These are phyloP conservation scores for Russula sp. DNA, from an alignment of 768 basidiomycete genomes.

Conservation along the genomic window DNA sequence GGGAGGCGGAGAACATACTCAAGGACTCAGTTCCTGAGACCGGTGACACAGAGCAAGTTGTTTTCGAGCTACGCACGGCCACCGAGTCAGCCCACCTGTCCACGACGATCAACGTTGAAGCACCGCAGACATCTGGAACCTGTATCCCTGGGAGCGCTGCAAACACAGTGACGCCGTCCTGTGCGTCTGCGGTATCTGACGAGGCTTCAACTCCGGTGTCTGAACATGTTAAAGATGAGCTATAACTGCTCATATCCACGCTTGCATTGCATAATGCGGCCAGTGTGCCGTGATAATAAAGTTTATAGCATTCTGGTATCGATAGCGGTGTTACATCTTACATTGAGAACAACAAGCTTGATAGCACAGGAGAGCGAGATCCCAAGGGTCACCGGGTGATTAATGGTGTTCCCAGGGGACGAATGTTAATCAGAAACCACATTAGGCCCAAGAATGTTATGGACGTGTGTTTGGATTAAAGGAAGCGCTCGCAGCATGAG, in stretches of 20 bases:
- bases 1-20: conserved; percentile 17
- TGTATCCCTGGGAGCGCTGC: background rate
- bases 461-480: conserved; percentile 20
- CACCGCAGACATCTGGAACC: background rate
- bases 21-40: conserved; percentile 22
- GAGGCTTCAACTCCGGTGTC: background rate
- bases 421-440: background rate
- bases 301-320: conserved; percentile 18
- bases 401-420: background rate
- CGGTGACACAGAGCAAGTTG: conserved; percentile 24
- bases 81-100: conserved; percentile 15
- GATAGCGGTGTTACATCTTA: conserved; percentile 6
- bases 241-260: conserved; percentile 1
- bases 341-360: conserved; percentile 1
- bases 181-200: background rate
- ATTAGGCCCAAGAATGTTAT: conserved; percentile 1
- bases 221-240: conserved; percentile 15
- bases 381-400: background rate
- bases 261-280: background rate
- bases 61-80: conserved; percentile 20
- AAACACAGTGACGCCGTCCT: background rate
- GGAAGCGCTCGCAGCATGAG: conserved; percentile 42
- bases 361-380: background rate
- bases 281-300: conserved; percentile 3
- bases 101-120: background rate